Conservation (phyloP, 768 basidiomycete genomes). For the Mycena capillaripes region DNA sequence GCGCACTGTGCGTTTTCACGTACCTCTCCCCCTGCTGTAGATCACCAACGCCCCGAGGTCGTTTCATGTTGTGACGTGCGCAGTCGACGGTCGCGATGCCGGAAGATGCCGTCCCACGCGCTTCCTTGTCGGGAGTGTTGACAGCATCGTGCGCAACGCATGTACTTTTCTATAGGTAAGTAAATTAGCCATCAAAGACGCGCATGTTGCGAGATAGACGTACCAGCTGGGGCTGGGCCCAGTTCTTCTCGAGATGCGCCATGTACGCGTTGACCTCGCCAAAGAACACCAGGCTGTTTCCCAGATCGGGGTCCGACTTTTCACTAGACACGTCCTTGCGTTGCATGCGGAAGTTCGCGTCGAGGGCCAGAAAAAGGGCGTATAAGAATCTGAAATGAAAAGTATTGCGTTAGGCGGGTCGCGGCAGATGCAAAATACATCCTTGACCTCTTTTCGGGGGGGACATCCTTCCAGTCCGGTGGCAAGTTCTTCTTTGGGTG, state of each 20-base stretch:
- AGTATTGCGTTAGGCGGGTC: too few relatives aligned
- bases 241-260: constrained; percentile 12
- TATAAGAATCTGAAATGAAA: constrained; percentile 16
- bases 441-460: not conserved
- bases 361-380: constrained; percentile 18
- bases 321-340: constrained; percentile 32
- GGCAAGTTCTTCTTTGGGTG: constrained; percentile 43
- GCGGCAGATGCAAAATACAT: too few relatives aligned
- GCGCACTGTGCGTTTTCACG: not conserved
- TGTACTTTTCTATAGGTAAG: constrained; percentile 26
- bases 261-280: constrained; percentile 28
- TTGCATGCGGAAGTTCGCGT: constrained; percentile 36
- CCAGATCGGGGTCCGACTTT: constrained; percentile 22
- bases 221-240: constrained; percentile 9
- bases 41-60: not conserved
- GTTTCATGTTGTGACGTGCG: constrained; percentile 30
- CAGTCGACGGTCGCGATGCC: constrained; percentile 32
- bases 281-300: constrained; percentile 32
- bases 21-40: not conserved
- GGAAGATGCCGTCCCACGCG: constrained; percentile 15
- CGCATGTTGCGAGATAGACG: not conserved
- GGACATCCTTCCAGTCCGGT: constrained; percentile 27
- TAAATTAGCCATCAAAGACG: not conserved
- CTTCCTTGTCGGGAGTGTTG: constrained; percentile 10
- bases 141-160: constrained; percentile 32